A percentile compares a stretch with the other conserved stretches of the same genome.
These are phyloP conservation scores for Niveomyces coronatus DNA, from an alignment of 2,329 filamentous ascomycete genomes.

Conservation along the genomic window DNA sequence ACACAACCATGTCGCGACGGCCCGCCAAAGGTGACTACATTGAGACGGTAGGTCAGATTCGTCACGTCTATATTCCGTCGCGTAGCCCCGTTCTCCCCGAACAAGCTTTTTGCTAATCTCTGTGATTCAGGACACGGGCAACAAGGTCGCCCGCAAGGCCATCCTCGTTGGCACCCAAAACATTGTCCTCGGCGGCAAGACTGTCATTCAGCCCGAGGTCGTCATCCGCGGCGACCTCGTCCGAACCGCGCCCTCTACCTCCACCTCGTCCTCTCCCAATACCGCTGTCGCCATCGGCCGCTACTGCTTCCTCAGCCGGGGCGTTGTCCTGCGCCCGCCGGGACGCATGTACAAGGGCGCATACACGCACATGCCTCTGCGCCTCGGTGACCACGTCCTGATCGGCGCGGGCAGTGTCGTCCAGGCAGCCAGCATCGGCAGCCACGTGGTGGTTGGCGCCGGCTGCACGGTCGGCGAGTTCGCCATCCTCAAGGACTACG, in stretches of 20 bases:
- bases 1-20: slow-evolving; percentile 59
- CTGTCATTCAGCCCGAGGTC: slow-evolving; percentile 89
- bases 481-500: slow-evolving; percentile 87
- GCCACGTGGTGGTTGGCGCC: slow-evolving; percentile 75
- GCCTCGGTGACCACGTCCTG: slow-evolving; percentile 91
- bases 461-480: slow-evolving; percentile 74
- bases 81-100: background rate
- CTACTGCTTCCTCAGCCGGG: slow-evolving; percentile 79
- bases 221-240: slow-evolving; percentile 87
- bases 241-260: slow-evolving; percentile 39
- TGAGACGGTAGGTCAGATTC: slow-evolving; percentile 60
- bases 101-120: slow-evolving; percentile 4
- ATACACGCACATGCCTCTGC: slow-evolving; percentile 78
- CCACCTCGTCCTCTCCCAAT: slow-evolving; percentile 30
- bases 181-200: slow-evolving; percentile 94
- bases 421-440: slow-evolving; percentile 73
- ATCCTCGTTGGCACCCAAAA: slow-evolving; percentile 92
- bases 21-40: slow-evolving; percentile 86
- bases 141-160: slow-evolving; percentile 91
- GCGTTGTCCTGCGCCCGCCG: slow-evolving; percentile 71
- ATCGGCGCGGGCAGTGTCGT: slow-evolving; percentile 66
- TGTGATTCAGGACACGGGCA: slow-evolving; percentile 71
- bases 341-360: slow-evolving; percentile 69
- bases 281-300: slow-evolving; percentile 79
- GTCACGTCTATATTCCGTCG: background rate